Base-by-base conservation (phyloP, 2,329 filamentous ascomycete genomes). In the Raffaelea ambrosiae region DNA sequence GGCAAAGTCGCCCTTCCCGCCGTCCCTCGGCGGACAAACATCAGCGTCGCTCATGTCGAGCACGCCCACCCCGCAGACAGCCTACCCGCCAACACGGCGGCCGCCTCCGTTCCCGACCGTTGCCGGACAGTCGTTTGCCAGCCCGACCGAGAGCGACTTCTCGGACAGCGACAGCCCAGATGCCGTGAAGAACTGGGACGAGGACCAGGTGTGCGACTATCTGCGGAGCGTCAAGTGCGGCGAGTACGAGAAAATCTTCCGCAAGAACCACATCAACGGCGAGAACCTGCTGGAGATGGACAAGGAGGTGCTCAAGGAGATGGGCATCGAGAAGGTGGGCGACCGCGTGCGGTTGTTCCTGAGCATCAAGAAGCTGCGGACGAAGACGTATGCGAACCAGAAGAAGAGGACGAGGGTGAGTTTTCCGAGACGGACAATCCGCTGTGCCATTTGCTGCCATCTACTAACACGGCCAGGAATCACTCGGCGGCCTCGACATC, bases 231-330 rank as follows among this genome's bases (percentile, higher is more conserved):
- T 98, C 62, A 91, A 94, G 61, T 97, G 90, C 62, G 83, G 84
- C 57, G 89, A 97, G 62, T 97, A 98, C 67, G 89, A 95, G 63
- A 83, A 86, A 60, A 67, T 95, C 22, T 58, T 96, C 67, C 69
- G 86, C 67, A 83, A 83, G 62, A 95, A 98, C 65, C 88, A 97
- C 66, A 96, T 98, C 71, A 98, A 93, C 62, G 93, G 93, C 59
- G 89, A 96, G 69, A 96, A 95, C 62, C 73, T 98, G 40, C 76
- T 98, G 57, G 93, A 98, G 68, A 91, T 96, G 75, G 93, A 98
- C 66, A 94, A 95, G 72, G 84, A 89, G 48, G 88, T 95, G 38
- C 75, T 98, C 54, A 94, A 95, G 66, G 93, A 98, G 65, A 95
- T 98, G 81, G 93, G 93, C 40, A 91, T 98, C 57, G 94, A 95